phyloP scores from a whole-genome alignment of 495 filamentous ascomycete species.

The Oleoguttula mirabilis region DNA sequence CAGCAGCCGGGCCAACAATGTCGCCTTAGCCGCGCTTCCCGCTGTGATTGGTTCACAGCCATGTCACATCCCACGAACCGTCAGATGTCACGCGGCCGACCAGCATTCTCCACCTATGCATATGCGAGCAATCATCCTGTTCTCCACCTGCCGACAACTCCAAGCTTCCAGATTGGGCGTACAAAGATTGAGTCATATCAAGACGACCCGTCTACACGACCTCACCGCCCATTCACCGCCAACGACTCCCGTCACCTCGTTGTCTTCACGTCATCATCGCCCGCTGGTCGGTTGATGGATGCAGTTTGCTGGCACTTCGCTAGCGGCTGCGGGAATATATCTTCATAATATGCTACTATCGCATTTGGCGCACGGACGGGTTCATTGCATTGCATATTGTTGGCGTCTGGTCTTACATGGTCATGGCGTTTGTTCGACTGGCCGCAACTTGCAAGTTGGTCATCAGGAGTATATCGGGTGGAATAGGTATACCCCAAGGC shows the following conservation, averaged over 20 bases:
- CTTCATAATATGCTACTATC: too few relatives aligned
- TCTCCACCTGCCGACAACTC: background rate
- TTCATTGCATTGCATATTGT: background rate
- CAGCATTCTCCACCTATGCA: background rate
- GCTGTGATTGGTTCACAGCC: background rate
- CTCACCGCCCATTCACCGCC: background rate
- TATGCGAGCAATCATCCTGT: background rate
- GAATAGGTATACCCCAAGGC: background rate
- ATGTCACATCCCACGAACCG: background rate
- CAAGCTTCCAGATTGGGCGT: background rate
- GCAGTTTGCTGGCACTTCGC: background rate
- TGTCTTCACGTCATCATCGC: too few relatives aligned
- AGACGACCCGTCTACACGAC: background rate
- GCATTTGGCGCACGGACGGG: too few relatives aligned
- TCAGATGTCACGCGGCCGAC: background rate
- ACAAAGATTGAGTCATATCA: background rate
- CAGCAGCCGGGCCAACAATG: background rate
- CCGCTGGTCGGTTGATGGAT: too few relatives aligned
- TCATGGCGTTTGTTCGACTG: background rate
- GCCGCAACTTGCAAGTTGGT: background rate
- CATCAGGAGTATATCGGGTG: background rate
- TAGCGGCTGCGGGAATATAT: background rate
- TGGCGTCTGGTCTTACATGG: background rate
- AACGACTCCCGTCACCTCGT: too few relatives aligned
- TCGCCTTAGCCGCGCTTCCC: background rate